Base-by-base conservation (phyloP, 768 basidiomycete genomes). In the Gloeopeniophorella convolvens region DNA sequence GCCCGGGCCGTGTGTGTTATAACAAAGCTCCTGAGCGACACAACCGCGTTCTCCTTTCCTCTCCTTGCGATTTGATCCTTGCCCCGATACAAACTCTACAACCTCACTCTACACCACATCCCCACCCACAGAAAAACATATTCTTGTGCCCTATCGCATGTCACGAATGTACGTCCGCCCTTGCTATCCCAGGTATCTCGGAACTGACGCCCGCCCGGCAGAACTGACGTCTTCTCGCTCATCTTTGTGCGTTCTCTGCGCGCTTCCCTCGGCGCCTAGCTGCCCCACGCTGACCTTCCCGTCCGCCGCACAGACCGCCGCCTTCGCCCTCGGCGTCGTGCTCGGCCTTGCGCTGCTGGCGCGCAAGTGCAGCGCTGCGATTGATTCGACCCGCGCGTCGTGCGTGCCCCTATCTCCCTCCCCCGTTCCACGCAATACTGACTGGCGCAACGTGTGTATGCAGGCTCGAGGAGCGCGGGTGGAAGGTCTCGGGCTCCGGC, bases 321-420 rank as follows among this genome's bases (percentile, higher is more conserved):
- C 41, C 11, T 24, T 50, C 32, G 5, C 42, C 15, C 3, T 53
- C 8, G 39, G 51, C 10, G 5, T n/a, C 4, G 23, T 54, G 2
- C 3, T 44, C 4, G n/a, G 24, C 24, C 13, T 37, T 33, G 9
- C 15, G 2, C 11, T 43, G 15, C 3, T 54, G 7, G 33, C 23
- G 8, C 40, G 34, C n/a, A 53, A 53, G 42, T 41, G 21, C 18
- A 42, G 34, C 23, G 40, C 34, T 10, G 13, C 7, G 5, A 13
- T 50, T 11, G 41, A 50, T 11, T 32, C 52, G 20, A 39, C 40
- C 28, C 49, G 49, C 23, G 41, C 34, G 3, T 49, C 21, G 52
- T 54, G 15, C 34, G 51, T 30, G 6, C 6, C 5, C 23, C n/a
- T 9, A n/a, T 6, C 20, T 11, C n/a, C 9, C 7, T 27, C 27